Percentiles rank a stretch among this genome's conserved stretches.
Conservation (phyloP, 2,329 filamentous ascomycete genomes). For the Aspergillus brasiliensis region DNA sequence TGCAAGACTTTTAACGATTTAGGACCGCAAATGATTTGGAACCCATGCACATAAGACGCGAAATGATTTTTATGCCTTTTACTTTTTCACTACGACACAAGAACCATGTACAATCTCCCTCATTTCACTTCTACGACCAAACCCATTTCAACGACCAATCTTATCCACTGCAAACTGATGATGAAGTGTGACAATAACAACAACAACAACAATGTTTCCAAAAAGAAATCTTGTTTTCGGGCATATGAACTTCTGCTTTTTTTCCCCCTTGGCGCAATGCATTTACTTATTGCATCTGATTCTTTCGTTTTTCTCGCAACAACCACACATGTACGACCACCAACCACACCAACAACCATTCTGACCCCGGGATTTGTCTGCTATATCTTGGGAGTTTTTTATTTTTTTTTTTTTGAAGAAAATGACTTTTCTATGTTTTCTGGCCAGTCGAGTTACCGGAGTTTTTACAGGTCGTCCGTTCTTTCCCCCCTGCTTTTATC, state of each 20-base stretch:
- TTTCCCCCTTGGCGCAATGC: background rate
- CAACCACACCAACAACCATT: background rate
- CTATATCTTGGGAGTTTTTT: slow-evolving; percentile 10
- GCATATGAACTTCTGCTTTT: slow-evolving; percentile 13
- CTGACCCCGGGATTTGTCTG: slow-evolving; percentile 16
- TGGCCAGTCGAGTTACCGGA: slow-evolving; percentile 8
- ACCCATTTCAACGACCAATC: slow-evolving; percentile 12
- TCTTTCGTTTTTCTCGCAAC: slow-evolving; percentile 11
- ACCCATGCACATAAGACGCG: slow-evolving; percentile 22
- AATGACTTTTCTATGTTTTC: slow-evolving; percentile 7
- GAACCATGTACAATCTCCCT: slow-evolving; percentile 23
- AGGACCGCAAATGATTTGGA: slow-evolving; percentile 21
- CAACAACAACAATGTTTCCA: background rate
- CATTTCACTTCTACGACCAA: slow-evolving; percentile 9
- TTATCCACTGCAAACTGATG: slow-evolving; percentile 12
- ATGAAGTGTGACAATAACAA: background rate
- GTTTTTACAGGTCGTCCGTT: slow-evolving; percentile 25
- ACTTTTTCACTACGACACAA: slow-evolving; percentile 19
- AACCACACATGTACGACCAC: slow-evolving; percentile 21
- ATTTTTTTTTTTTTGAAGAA: slow-evolving; percentile 10
- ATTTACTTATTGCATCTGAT: slow-evolving; percentile 1
- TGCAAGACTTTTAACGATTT: slow-evolving; percentile 23
- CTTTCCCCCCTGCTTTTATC: slow-evolving; percentile 16
- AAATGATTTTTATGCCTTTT: background rate
- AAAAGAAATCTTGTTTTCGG: slow-evolving; percentile 4